Base-by-base conservation (phyloP, 2,329 filamentous ascomycete species). In the Blastomyces parvus region DNA sequence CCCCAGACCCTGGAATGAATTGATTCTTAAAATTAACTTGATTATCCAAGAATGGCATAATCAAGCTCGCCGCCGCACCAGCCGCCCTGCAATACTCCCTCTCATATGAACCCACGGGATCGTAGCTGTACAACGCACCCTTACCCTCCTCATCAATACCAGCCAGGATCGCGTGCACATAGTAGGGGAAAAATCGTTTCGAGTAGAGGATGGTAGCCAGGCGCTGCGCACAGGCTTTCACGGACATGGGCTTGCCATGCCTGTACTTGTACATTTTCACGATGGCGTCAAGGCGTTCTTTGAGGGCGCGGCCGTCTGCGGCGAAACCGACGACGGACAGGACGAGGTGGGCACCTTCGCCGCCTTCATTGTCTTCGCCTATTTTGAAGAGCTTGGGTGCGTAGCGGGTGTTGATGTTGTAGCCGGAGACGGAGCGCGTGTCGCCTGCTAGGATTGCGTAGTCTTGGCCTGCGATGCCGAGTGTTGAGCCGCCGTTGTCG, bases 11-110 rank as follows among this genome's bases (percentile, higher is more conserved):
- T 13, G 93, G 91, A 63, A 94, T 83, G 75, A 96, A 96, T 81
- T 97, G 93, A 77, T 99, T 99, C 85, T 97, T 99, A 83, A 93
- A 93, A 81, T 97, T 97, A 81, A 99, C 94, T 80, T 99, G 95
- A 77, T 99, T 99, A 78, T 99, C 94, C 73, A 99, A 80, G 83
- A 99, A 99, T 1, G 94, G 94, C 90, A 97, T 99, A 79, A 99
- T 99, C 77, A 99, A 80, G 72, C 90, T 94, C 62, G 91, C 88
- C 25, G 92, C 92, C 17, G 94, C 92, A 71, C 94, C 94, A 52
- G 90, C 94, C 44, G 94, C 92, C 68, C 93, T 87, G 80, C 92
- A 97, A 80, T 96, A 90, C 80, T 99, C 94, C 68, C 94, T 83
- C 83, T 99, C 94, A 79, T 97, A 99, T 75, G 90, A 96, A 70